A percentile compares a stretch with the other conserved stretches of the same genome.
phyloP scores from a whole-genome alignment of 1,284 basidiomycete species.

The Cryptococcus depauperatus region DNA sequence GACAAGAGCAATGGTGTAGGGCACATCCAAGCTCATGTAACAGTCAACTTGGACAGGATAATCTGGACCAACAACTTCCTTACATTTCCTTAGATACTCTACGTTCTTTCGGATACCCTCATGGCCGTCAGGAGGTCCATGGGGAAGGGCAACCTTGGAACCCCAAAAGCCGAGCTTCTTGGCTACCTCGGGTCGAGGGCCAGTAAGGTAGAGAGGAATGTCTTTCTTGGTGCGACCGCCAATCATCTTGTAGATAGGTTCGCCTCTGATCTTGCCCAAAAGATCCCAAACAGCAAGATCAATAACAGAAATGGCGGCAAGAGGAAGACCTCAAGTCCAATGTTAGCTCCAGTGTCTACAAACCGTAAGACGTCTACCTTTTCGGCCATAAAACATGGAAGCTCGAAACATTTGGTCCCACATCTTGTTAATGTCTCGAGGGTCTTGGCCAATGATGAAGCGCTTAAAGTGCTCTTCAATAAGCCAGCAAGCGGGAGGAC shows the following conservation, averaged over 20 bases:
- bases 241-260: conserved; percentile 55
- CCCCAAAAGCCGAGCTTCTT: conserved; percentile 52
- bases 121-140: conserved; percentile 48
- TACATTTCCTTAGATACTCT: conserved; percentile 48
- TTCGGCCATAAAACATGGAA: conserved; percentile 52
- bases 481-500: conserved; percentile 53
- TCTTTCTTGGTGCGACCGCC: conserved; percentile 50
- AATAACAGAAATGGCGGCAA: conserved; percentile 51
- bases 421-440: conserved; percentile 49
- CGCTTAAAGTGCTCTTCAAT: conserved; percentile 52
- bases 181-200: conserved; percentile 47
- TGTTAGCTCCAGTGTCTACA: too few species aligned
- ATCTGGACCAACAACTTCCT: conserved; percentile 45
- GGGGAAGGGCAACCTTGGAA: conserved; percentile 49
- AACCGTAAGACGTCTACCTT: conserved; percentile 28
- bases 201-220: conserved; percentile 51
- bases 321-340: conserved; percentile 44
- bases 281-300: conserved; percentile 52
- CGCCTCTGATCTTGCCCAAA: conserved; percentile 50
- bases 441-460: conserved; percentile 51
- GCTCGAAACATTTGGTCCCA: conserved; percentile 48
- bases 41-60: conserved; percentile 52
- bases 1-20: conserved; percentile 50
- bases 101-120: conserved; percentile 50
- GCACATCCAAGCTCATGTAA: conserved; percentile 48